A percentile compares a stretch with the other conserved stretches of the same genome.
Evolutionary conservation across 352 stramenopile species (phyloP).

Genomic region (Phytopythium mirpurense): DNA sequence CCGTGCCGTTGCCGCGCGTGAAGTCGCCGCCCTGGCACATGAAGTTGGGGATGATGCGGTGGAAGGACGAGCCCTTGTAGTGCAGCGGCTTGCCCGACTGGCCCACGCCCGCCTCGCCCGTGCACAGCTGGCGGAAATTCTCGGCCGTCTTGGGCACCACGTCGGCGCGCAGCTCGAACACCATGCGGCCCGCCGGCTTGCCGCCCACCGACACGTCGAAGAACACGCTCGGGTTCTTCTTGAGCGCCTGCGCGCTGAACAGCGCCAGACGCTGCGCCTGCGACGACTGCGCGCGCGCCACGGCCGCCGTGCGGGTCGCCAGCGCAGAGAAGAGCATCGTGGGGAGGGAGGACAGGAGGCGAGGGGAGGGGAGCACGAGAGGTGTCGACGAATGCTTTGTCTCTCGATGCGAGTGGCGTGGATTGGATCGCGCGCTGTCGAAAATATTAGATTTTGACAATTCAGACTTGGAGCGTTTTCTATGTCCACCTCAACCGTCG

Average conservation of each 20-base stretch:
- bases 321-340: constrained; percentile 27
- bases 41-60: constrained; percentile 92
- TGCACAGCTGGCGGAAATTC: constrained; percentile 98
- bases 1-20: constrained; percentile 87
- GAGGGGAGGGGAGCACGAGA: too few relatives aligned
- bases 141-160: constrained; percentile 97
- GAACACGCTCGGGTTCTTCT: constrained; percentile 93
- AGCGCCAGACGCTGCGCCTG: constrained; percentile 23
- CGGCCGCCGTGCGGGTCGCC: constrained; percentile 12
- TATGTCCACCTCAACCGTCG: too few relatives aligned
- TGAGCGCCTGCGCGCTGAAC: constrained; percentile 56
- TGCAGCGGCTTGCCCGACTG: constrained; percentile 70
- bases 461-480: too few relatives aligned
- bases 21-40: constrained; percentile 98
- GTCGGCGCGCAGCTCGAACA: constrained; percentile 92
- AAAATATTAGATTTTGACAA: too few relatives aligned
- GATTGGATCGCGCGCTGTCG: too few relatives aligned
- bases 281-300: constrained; percentile 10
- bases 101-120: constrained; percentile 92
- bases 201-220: constrained; percentile 97
- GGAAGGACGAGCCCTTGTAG: constrained; percentile 90
- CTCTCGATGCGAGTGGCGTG: too few relatives aligned
- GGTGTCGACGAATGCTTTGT: too few relatives aligned
- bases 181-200: constrained; percentile 73
- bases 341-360: background rate